phyloP scores from a whole-genome alignment of 1,139 yeast genomes.

The Taiozyma sp. region DNA sequence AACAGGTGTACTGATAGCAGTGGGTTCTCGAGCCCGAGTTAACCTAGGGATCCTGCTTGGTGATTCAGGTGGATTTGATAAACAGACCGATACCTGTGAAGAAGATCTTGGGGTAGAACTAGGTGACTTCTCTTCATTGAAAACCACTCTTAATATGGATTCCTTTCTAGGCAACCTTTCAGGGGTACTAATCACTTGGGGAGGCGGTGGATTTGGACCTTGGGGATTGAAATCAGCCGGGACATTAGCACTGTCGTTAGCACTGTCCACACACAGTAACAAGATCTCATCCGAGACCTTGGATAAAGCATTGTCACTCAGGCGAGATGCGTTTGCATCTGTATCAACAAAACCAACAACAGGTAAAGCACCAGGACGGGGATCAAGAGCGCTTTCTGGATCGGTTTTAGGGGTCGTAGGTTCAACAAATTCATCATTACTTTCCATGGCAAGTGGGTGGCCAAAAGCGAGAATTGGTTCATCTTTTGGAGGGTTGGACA shows the following conservation, averaged over 20 bases:
- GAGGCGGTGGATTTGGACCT: not conserved
- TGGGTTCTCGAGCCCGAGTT: not conserved
- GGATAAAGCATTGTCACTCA: not conserved
- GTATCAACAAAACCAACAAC: not conserved
- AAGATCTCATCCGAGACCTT: not conserved
- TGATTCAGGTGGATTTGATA: not conserved
- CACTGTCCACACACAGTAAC: not conserved
- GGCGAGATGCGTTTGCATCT: not conserved
- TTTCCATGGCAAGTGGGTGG: not conserved
- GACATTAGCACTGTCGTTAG: not conserved
- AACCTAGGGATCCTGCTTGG: conserved; percentile 4
- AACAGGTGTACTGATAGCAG: not conserved
- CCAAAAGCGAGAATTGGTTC: not conserved
- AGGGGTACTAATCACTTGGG: not conserved
- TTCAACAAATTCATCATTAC: not conserved
- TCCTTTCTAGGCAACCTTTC: conserved; percentile 5
- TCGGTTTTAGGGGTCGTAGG: not conserved
- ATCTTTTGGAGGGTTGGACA: not conserved
- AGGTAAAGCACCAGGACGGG: not conserved
- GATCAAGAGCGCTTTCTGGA: not conserved
- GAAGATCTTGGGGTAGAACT: not conserved
- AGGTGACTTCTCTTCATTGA: not conserved
- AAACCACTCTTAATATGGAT: conserved; percentile 4
- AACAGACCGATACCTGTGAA: not conserved
- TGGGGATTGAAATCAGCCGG: not conserved